phyloP scores from a whole-genome alignment of 2,329 filamentous ascomycete genomes.

The Cordyceps javanica region DNA sequence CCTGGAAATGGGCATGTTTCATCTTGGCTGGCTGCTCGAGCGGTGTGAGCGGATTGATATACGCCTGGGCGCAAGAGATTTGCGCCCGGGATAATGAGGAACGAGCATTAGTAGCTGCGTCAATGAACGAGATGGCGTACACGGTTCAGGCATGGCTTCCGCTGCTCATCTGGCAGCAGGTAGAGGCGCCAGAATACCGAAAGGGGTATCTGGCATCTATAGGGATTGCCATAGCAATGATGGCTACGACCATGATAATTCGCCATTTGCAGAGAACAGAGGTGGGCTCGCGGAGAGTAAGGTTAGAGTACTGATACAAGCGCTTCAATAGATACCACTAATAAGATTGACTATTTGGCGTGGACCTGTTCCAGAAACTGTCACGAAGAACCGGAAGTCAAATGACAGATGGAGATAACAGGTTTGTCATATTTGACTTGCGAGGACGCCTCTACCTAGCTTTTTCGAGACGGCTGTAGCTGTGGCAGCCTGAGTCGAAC shows the following conservation, averaged over 20 bases:
- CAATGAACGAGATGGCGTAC: slow-evolving; percentile 66
- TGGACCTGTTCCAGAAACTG: not conserved
- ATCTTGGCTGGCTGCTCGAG: slow-evolving; percentile 47
- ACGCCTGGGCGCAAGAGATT: slow-evolving; percentile 46
- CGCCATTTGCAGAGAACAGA: slow-evolving; percentile 31
- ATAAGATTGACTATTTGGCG: not conserved
- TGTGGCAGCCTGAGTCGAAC: slow-evolving; percentile 48
- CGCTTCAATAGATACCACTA: not conserved
- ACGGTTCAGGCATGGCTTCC: slow-evolving; percentile 66
- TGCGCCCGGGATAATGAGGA: slow-evolving; percentile 54
- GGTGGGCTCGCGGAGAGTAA: slow-evolving; percentile 17
- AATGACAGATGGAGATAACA: not conserved
- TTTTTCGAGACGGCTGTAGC: slow-evolving; percentile 26
- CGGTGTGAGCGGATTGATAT: slow-evolving; percentile 40
- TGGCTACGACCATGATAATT: slow-evolving; percentile 43
- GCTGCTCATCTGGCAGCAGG: slow-evolving; percentile 58
- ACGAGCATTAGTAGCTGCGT: slow-evolving; percentile 56
- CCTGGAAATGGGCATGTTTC: slow-evolving; percentile 60
- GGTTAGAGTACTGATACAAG: not conserved
- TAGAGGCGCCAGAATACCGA: slow-evolving; percentile 53
- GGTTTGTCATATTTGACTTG: not conserved
- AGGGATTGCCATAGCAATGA: slow-evolving; percentile 42
- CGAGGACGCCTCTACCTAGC: not conserved
- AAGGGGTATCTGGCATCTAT: slow-evolving; percentile 56
- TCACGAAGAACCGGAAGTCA: not conserved